Base-by-base conservation (phyloP, 2,329 filamentous ascomycete species). In the Xylariaceae sp. region DNA sequence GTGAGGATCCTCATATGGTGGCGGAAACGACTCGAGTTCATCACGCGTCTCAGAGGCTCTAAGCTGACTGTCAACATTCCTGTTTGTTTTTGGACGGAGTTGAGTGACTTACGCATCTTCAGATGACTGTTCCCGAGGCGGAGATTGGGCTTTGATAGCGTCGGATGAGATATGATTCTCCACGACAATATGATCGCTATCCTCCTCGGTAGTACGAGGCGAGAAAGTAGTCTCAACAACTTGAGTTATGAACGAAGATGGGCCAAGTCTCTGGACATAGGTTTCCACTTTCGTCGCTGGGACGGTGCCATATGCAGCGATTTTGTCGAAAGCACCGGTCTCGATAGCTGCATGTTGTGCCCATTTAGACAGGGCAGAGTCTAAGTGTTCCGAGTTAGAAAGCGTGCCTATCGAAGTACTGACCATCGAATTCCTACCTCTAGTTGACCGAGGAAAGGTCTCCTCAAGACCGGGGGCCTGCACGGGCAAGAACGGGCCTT, bases 331-430 rank as follows among this genome's bases (percentile, higher is more conserved):
- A 6, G 72, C 72, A 10, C 70, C 71, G 13, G 71, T 70, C 9
- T 66, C 70, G 39, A 65, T 61, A 47, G 68, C 65, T n/a, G 73
- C 71, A 47, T 65, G 67, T 15, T 76, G 73, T 17, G 78, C 79
- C 71, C 76, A 75, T 63, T 73, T 77, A 0, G 79, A 80, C 37
- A 78, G 68, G 2, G 76, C 73, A 3, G 80, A 80, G 55, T 79
- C 80, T 73, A 54, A 30, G 56, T 61, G 60, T 65, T 54, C 2
- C 41, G n/a, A 39, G 37, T 54, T 53, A 57, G 54, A 45, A 9
- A 50, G 23, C 17, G 37, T 1, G 10, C 30, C 45, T 15, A 47
- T 37, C 1, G 18, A 34, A 15, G 23, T n/a, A 17, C 30, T 30
- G 15, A 9, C 4, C 15, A 15, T 34, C 34, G 17, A 13, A 6